Evolutionary conservation across 225 moss, liverwort and hornwort species (phyloP).

Genomic region (Thuidium tamariscinum): DNA sequence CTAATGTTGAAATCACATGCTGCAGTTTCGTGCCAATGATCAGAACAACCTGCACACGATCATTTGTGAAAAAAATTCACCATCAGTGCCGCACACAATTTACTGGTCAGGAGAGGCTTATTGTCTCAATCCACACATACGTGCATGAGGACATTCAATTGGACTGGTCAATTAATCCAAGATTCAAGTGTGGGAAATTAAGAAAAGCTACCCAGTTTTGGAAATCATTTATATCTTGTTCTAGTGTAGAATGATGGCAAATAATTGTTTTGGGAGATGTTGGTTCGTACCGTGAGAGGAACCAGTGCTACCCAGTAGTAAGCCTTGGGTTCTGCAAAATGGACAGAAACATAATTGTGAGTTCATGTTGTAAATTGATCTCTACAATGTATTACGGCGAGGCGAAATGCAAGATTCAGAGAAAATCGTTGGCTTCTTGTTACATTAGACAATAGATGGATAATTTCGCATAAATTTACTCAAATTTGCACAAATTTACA

Average conservation of each 20-base stretch:
- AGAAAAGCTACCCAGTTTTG: background rate
- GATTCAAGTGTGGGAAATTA: no score
- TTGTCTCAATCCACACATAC: background rate
- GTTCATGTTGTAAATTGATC: background rate
- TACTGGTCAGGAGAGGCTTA: background rate
- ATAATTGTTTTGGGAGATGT: background rate
- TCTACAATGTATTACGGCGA: background rate
- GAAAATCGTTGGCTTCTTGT: background rate
- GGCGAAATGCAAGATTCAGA: background rate
- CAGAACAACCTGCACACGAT: conserved; percentile 31
- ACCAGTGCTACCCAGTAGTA: background rate
- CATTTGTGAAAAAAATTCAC: background rate
- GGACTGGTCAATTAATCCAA: background rate
- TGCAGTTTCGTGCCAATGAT: conserved; percentile 59
- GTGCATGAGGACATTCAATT: background rate
- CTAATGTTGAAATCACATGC: conserved; percentile 57
- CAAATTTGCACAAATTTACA: background rate
- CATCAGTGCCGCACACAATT: background rate
- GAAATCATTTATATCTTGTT: background rate
- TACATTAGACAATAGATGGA: no score
- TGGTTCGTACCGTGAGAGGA: background rate
- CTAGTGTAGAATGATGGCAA: background rate
- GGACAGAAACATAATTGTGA: background rate
- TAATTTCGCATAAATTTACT: background rate
- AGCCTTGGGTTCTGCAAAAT: conserved; percentile 8